Evolutionary conservation across 345 rosid species (phyloP), one percentile per base, ranked within the genome.

Genomic region (Iberis pinnata): DNA sequence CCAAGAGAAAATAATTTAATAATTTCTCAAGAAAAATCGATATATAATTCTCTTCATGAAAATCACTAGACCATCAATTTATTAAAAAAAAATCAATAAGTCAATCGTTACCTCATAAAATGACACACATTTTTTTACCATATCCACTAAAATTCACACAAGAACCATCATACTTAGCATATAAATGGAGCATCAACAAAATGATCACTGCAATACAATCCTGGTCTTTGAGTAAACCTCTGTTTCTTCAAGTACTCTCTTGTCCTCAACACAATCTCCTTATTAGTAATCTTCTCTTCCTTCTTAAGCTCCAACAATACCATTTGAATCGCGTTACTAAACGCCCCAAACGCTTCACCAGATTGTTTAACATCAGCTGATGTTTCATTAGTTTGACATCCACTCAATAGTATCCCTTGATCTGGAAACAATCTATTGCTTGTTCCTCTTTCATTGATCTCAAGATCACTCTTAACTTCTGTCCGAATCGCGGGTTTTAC

Each of bases 361-460:
- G 89, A 31, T 12, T 76, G 65, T 49, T 75, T 81, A 8, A 96
- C 96, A 29, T 92, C 98, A 0, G 98, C 98, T 15, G 98, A 92
- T 32, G 95, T 84, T 74, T 92, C 86, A 67, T 87, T 70, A 3
- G 84, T 79, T 70, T 92, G 98, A 54, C 98, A 92, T 39, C 96
- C 96, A 19, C 98, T 92, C 14, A 92, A 69, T 65, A 92, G 68
- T 62, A 92, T 73, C 32, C 93, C 96, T 1, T 76, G 25, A 6
- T 6, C 25, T 6, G 25, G 3, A 6, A 22, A 22, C 6, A 22
- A 22, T 22, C 25, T 22, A 22, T 22, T 22, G 25, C 25, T 22
- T 22, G 25, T 22, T 22, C 25, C 25, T 29, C 33, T 29, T 29
- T 29, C 33, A 29, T 29, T 9, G 33, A 6, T 9, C 25, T 22